Base-by-base conservation (phyloP, 2,329 filamentous ascomycete genomes). In the Paraphoma sp. region DNA sequence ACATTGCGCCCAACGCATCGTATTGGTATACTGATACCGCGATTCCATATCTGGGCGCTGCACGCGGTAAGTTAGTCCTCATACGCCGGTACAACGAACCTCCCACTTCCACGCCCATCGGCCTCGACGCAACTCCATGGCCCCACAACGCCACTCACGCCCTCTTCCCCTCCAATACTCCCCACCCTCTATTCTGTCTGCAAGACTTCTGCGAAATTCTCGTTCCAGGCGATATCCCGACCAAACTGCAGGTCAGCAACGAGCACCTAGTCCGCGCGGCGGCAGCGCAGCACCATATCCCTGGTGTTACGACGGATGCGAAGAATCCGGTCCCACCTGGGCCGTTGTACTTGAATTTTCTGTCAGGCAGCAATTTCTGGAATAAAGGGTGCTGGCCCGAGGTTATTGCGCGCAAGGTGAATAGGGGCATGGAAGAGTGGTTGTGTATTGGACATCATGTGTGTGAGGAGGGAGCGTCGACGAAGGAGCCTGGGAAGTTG, bases 191-290 rank as follows among this genome's bases (percentile, higher is more conserved):
- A 2, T 87, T 97, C 56, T 88, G 91, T 63, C 88, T 98, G 42
- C 95, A 98, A 79, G 95, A 98, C 80, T 97, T 94, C 77, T 98
- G 96, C 82, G 92, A 96, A 71, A 87, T 99, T 33, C 80, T 89
- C 45, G 87, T 92, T 76, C 87, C 85, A 18, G 81, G 86, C 56
- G 89, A 89, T 66, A 94, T 98, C 57, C 82, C 89, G 38, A 87
- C 88, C 77, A 99, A 98, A 83, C 89, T 96, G 57, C 78, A 83
- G 42, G 88, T 88, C 68, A 87, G 87, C 51, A 87, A 84, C 56
- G 87, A 88, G 23, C 93, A 97, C 67, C 86, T 97, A 45, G 87
- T 89, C 72, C 87, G 92, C 30, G 87, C 93, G 4, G 79, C 75
- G 0, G 56, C 62, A 0, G 68, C 67, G 5, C 68, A 75, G 0